These are phyloP conservation scores for sorghum (Sorghum bicolor) DNA, from an alignment of 176 grass and related monocot genomes.

Conservation along the genomic window DNA sequence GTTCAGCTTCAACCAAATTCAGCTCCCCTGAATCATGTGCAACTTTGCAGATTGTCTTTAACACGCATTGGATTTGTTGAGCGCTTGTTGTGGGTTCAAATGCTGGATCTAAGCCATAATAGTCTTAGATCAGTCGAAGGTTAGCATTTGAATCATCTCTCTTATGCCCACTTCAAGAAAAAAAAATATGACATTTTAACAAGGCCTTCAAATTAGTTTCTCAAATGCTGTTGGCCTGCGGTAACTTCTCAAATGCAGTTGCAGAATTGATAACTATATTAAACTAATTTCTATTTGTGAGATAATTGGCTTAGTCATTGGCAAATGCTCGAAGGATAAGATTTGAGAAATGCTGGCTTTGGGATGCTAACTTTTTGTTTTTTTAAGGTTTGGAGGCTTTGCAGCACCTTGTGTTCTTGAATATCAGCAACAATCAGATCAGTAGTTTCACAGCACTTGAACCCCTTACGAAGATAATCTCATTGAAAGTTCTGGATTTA, in stretches of 20 bases:
- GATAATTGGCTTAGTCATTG: slow-evolving; percentile 7
- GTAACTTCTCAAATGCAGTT: background rate
- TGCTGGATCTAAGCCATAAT: slow-evolving; percentile 90
- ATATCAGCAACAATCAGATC: slow-evolving; percentile 73
- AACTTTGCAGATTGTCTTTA: slow-evolving; percentile 54
- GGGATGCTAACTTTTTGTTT: slow-evolving; percentile 20
- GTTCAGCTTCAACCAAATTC: slow-evolving; percentile 44
- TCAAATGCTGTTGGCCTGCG: background rate
- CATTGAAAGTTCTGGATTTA: slow-evolving; percentile 74
- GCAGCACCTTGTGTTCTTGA: slow-evolving; percentile 83
- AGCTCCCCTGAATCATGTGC: slow-evolving; percentile 42
- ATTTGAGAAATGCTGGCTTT: background rate
- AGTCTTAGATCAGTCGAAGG: slow-evolving; percentile 72
- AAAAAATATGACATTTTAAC: background rate
- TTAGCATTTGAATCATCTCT: slow-evolving; percentile 33
- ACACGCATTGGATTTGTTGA: slow-evolving; percentile 67
- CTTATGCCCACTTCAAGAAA: background rate
- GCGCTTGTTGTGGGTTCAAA: slow-evolving; percentile 79
- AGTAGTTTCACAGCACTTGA: slow-evolving; percentile 76
- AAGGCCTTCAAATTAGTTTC: background rate
- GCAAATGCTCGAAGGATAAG: slow-evolving; percentile 8
- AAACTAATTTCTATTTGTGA: background rate
- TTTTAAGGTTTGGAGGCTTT: slow-evolving; percentile 84
- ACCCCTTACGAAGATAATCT: slow-evolving; percentile 59
- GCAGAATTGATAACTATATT: background rate